Evolutionary conservation across 192 early-diverging fungal genomes (phyloP), one percentile per base, ranked within the genome.

Genomic region (Coemansia sp.): DNA sequence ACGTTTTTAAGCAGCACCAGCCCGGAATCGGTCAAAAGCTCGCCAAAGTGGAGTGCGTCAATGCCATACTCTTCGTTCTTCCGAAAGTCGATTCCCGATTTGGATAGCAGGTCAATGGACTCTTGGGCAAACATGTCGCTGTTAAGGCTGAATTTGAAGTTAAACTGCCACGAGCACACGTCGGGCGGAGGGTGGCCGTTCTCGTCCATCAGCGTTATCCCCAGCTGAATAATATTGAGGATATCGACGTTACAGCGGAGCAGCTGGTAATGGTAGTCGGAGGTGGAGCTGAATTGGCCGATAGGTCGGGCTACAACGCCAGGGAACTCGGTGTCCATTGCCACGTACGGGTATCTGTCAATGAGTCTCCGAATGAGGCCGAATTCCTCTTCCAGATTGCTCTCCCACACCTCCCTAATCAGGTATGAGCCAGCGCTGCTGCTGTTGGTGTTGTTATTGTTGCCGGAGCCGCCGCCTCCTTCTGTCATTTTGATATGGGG

Each of bases 241-340:
- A 99, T 78, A 76, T 99, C 97, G 15, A 98, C 97, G 64, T 99
- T 99, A 76, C 95, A 97, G 50, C 97, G 87, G 60, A 99, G 76
- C 4, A 95, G 95, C 72, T 99, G 97, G 76, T 96, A 98, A 75
- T 98, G 95, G 71, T 98, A 99, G 83, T 99, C 96, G 1, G 94
- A 89, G n/a, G 93, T 90, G 22, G 93, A 94, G 57, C 84, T 85
- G 74, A 99, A 99, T 69, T 87, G 93, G 42, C 97, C 97, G 57
- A 99, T 98, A n/a, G 97, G 97, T 59, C 95, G 76, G 25, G 94
- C 96, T 34, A 99, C 97, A 4, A 99, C 95, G 35, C 97, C 97
- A 42, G 97, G 97, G 66, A 99, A 99, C 79, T 99, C 97, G 10
- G 96, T 99, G 81, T 99, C 97, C 97, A 99, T 99, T 25, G 97